Percentiles rank a stretch among this genome's conserved stretches.
These are phyloP conservation scores for Whalleya microplaca DNA, from an alignment of 2,329 filamentous ascomycete genomes.

Conservation along the genomic window DNA sequence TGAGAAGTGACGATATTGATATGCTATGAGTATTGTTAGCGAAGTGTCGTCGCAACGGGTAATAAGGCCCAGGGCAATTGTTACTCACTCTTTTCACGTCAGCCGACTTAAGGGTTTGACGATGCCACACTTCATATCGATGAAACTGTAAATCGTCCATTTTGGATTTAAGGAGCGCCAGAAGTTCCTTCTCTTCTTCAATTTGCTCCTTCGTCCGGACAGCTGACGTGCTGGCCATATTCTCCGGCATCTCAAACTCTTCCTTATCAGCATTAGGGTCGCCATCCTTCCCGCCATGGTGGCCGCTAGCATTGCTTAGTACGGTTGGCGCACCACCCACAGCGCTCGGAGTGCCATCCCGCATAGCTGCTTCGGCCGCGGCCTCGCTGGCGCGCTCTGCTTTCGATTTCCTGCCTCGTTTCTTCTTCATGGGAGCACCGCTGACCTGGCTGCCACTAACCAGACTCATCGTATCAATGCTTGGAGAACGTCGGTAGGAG, in stretches of 20 bases:
- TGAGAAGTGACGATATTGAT: constrained; percentile 82
- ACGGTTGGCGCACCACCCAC: constrained; percentile 51
- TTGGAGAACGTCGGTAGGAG: constrained; percentile 65
- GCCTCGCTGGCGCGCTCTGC: constrained; percentile 54
- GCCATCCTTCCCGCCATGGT: constrained; percentile 47
- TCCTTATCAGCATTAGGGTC: constrained; percentile 62
- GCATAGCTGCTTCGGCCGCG: constrained; percentile 47
- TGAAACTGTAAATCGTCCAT: constrained; percentile 70
- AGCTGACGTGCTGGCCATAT: constrained; percentile 39
- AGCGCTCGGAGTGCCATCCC: constrained; percentile 42
- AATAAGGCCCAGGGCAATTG: not conserved
- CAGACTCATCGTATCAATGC: constrained; percentile 62
- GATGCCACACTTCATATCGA: constrained; percentile 72
- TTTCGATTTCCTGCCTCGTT: constrained; percentile 66
- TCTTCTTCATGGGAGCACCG: constrained; percentile 55
- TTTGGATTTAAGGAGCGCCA: constrained; percentile 64
- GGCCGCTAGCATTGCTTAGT: constrained; percentile 45
- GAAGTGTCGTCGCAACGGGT: not conserved
- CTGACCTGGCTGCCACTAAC: constrained; percentile 65
- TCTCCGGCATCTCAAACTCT: constrained; percentile 57
- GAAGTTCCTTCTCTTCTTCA: constrained; percentile 60
- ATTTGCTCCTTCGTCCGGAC: constrained; percentile 70
- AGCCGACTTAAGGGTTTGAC: constrained; percentile 68
- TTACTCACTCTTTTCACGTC: constrained; percentile 67
- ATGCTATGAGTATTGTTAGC: constrained; percentile 50